phyloP scores from a whole-genome alignment of 164 flowering plant genomes.

The Magnolia sinica region DNA sequence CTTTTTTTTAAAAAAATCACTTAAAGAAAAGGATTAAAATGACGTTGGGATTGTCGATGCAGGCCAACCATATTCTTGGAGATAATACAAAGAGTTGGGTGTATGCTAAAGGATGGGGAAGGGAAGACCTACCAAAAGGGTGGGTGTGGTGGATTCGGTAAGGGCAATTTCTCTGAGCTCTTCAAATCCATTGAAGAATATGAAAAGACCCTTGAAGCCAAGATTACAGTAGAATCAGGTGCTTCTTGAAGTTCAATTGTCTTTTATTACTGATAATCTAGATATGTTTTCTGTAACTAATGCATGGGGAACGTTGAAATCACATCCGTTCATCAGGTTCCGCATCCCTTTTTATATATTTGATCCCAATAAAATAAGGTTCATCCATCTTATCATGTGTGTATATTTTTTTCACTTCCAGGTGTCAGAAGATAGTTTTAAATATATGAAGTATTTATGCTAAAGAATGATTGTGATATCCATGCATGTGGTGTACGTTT shows the following conservation, averaged over 20 bases:
- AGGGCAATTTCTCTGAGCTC: slow-evolving; percentile 85
- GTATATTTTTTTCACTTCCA: too few relatives aligned
- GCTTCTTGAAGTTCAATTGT: not conserved
- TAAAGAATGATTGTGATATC: too few relatives aligned
- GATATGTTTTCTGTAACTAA: too few relatives aligned
- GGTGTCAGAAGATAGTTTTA: too few relatives aligned
- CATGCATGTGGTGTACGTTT: too few relatives aligned
- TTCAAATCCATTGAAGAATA: slow-evolving; percentile 90
- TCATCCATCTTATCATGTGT: too few relatives aligned
- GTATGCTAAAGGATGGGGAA: slow-evolving; percentile 69
- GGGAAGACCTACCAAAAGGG: slow-evolving; percentile 70
- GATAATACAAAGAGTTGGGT: slow-evolving; percentile 88
- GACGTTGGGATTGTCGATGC: slow-evolving; percentile 7
- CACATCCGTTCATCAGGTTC: too few relatives aligned
- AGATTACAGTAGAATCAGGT: not conserved
- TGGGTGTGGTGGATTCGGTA: slow-evolving; percentile 93
- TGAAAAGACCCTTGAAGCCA: slow-evolving; percentile 79
- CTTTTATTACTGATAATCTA: too few relatives aligned
- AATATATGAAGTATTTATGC: too few relatives aligned
- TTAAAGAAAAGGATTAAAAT: not conserved
- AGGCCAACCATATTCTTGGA: slow-evolving; percentile 90
- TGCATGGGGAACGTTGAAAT: not conserved
- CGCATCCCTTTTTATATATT: too few relatives aligned
- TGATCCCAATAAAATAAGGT: too few relatives aligned
- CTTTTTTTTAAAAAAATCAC: too few relatives aligned